These are phyloP conservation scores for Myxozyma neotropica DNA, from an alignment of 805 yeast genomes.

Conservation along the genomic window DNA sequence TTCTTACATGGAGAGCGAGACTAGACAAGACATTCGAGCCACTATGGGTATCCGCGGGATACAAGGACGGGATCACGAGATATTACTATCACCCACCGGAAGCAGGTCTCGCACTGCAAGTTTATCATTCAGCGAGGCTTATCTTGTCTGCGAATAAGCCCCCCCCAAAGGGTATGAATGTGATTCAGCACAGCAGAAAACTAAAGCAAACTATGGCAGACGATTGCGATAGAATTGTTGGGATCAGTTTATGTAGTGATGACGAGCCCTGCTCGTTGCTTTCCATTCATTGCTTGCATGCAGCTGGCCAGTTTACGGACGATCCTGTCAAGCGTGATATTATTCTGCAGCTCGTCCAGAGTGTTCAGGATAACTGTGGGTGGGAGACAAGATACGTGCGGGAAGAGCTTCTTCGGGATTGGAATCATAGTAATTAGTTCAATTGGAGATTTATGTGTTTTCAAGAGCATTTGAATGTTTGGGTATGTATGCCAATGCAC, in stretches of 20 bases:
- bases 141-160: slow-evolving; percentile 16
- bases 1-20: slow-evolving; percentile 13
- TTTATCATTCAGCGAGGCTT: slow-evolving; percentile 15
- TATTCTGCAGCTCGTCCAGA: slow-evolving; percentile 14
- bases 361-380: slow-evolving; percentile 18
- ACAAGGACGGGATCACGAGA: slow-evolving; percentile 14
- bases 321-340: slow-evolving; percentile 13
- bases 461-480: no score
- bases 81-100: slow-evolving; percentile 25
- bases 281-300: slow-evolving; percentile 25
- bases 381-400: slow-evolving; percentile 27
- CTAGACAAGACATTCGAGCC: slow-evolving; percentile 21
- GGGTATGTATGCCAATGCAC: no score
- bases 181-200: slow-evolving; percentile 12
- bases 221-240: slow-evolving; percentile 24
- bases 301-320: slow-evolving; percentile 26
- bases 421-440: slow-evolving; percentile 3
- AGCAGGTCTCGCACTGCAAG: slow-evolving; percentile 23
- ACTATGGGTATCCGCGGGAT: slow-evolving; percentile 9
- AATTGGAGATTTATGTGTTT: background rate
- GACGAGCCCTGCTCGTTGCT: slow-evolving; percentile 23
- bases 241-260: slow-evolving; percentile 19
- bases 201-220: slow-evolving; percentile 14
- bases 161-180: slow-evolving; percentile 12
- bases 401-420: slow-evolving; percentile 15